Conservation (phyloP, 441 rosid genomes). For the Adansonia gregorii region DNA sequence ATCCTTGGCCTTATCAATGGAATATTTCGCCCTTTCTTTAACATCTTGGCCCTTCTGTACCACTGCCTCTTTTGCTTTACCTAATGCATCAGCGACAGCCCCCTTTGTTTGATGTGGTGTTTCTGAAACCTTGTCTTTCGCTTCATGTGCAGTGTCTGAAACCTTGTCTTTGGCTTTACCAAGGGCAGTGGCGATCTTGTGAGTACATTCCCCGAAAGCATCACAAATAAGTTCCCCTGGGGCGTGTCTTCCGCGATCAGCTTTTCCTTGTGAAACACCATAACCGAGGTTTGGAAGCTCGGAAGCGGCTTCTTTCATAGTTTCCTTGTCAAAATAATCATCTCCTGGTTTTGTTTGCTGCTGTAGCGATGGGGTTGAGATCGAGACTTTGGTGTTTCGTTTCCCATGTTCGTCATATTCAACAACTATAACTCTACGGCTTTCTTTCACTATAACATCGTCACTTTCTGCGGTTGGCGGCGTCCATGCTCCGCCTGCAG, state of each 20-base stretch:
- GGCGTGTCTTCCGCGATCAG: neutral
- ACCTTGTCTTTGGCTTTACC: conserved; percentile 51
- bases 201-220: conserved; percentile 63
- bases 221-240: conserved; percentile 62
- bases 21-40: conserved; percentile 4
- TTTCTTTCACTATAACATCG: conserved; percentile 62
- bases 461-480: conserved; percentile 50
- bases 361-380: conserved; percentile 41
- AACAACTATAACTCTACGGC: conserved; percentile 54
- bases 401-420: conserved; percentile 55
- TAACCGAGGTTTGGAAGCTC: conserved; percentile 42
- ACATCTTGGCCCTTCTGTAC: conserved; percentile 17
- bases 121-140: conserved; percentile 34
- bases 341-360: conserved; percentile 12
- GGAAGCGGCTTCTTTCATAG: conserved; percentile 38
- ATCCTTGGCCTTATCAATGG: conserved; percentile 16
- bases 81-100: neutral
- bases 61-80: conserved; percentile 10
- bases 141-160: conserved; percentile 22
- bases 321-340: conserved; percentile 33
- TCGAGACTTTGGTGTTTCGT: conserved; percentile 53
- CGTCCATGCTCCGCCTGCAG: conserved; percentile 60
- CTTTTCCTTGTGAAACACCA: conserved; percentile 34
- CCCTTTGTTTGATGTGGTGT: conserved; percentile 17
- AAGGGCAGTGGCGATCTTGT: conserved; percentile 43